Percentiles rank a stretch among this genome's conserved stretches.
These are phyloP conservation scores for Aspergillus viridinutans DNA, from an alignment of 2,329 filamentous ascomycete genomes.

Conservation along the genomic window DNA sequence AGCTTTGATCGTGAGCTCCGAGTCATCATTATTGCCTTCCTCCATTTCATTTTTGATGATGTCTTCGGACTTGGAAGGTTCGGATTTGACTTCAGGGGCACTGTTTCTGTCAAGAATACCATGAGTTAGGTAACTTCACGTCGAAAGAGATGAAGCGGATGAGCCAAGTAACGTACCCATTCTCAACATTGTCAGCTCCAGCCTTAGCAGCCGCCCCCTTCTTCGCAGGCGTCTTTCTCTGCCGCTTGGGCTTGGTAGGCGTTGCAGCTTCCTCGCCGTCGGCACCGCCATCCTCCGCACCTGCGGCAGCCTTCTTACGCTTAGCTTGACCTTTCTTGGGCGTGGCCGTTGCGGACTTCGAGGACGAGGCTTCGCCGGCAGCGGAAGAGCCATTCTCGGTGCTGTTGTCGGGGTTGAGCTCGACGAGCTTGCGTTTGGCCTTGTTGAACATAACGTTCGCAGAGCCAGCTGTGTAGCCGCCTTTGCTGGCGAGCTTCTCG, in stretches of 20 bases:
- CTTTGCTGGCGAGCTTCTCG: slow-evolving; percentile 31
- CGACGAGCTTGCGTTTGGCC: slow-evolving; percentile 36
- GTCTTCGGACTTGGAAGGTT: not conserved
- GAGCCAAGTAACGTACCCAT: not conserved
- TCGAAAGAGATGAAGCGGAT: not conserved
- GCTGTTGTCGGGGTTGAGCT: slow-evolving; percentile 1
- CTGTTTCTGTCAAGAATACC: not conserved
- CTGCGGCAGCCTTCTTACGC: slow-evolving; percentile 16
- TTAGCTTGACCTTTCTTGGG: slow-evolving; percentile 17
- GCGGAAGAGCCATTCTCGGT: not conserved
- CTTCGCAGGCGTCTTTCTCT: slow-evolving; percentile 16
- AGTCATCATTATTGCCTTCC: not conserved
- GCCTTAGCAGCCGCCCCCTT: slow-evolving; percentile 11
- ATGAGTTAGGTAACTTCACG: not conserved
- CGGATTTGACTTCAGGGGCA: not conserved
- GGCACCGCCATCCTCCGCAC: slow-evolving; percentile 4
- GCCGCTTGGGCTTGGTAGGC: slow-evolving; percentile 18
- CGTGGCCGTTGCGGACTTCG: slow-evolving; percentile 1
- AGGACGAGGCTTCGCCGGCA: not conserved
- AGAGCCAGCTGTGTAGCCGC: slow-evolving; percentile 31
- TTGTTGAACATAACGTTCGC: slow-evolving; percentile 33
- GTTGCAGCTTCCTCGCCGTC: slow-evolving; percentile 5
- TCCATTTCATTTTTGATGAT: not conserved
- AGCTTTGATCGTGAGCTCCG: not conserved
- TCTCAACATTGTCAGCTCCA: slow-evolving; percentile 1